A percentile compares a stretch with the other conserved stretches of the same genome.
Conservation (phyloP, 2,329 filamentous ascomycete genomes). For the Davidsoniella eucalypti region DNA sequence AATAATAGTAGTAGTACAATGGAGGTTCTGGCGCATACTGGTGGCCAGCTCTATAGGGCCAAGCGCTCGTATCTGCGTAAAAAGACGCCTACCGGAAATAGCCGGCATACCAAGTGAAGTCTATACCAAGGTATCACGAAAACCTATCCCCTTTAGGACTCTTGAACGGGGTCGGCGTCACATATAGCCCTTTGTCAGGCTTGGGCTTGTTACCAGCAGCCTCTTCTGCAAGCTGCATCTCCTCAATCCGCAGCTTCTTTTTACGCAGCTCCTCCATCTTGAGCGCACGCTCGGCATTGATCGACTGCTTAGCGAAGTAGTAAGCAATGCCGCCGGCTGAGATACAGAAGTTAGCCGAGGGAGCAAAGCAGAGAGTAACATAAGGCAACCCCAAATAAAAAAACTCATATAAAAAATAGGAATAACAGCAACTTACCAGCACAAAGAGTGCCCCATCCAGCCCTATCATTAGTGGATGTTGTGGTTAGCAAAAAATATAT, state of each 20-base stretch:
- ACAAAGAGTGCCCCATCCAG: conserved; percentile 84
- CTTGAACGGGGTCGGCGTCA: conserved; percentile 57
- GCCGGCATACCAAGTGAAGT: too few species aligned
- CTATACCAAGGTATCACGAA: conserved; percentile 25
- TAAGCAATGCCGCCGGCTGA: conserved; percentile 79
- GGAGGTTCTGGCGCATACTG: too few species aligned
- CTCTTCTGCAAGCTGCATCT: conserved; percentile 8
- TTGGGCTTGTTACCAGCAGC: conserved; percentile 11
- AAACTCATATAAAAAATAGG: not conserved
- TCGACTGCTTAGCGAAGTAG: conserved; percentile 85
- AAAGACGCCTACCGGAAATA: too few species aligned
- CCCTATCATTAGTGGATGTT: conserved; percentile 32
- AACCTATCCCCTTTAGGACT: conserved; percentile 80
- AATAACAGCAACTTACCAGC: conserved; percentile 39
- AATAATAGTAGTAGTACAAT: too few species aligned
- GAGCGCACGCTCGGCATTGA: conserved; percentile 73
- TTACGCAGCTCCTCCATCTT: conserved; percentile 51
- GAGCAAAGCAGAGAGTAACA: not conserved
- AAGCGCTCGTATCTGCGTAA: too few species aligned
- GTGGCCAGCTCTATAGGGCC: too few species aligned
- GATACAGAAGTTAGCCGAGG: not conserved
- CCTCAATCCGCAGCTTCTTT: conserved; percentile 39
- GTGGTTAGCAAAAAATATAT: not conserved
- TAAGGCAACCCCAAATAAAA: not conserved
- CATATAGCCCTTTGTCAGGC: conserved; percentile 42